Evolutionary conservation across 495 filamentous ascomycete species (phyloP).

Genomic region (Sporormia fimetaria): DNA sequence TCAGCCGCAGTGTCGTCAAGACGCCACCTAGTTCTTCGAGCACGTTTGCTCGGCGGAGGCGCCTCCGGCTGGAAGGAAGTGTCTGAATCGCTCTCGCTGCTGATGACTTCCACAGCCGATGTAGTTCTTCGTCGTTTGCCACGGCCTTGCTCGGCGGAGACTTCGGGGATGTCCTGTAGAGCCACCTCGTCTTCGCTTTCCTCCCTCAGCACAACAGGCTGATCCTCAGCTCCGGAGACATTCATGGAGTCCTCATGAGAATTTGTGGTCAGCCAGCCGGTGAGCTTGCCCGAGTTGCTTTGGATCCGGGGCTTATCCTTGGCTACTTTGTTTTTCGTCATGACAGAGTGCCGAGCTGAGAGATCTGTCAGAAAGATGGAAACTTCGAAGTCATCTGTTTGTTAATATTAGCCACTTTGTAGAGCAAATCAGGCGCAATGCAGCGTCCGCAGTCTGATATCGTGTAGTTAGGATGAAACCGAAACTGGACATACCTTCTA

Average conservation of each 20-base stretch:
- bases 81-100: too few relatives aligned
- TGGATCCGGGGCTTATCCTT: slow-evolving; percentile 42
- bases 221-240: slow-evolving; percentile 34
- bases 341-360: slow-evolving; percentile 73
- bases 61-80: too few relatives aligned
- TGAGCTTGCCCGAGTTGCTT: slow-evolving; percentile 49
- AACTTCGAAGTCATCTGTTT: slow-evolving; percentile 87
- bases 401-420: too few relatives aligned
- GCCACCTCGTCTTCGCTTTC: slow-evolving; percentile 22
- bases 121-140: too few relatives aligned
- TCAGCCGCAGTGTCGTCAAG: too few relatives aligned
- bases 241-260: slow-evolving; percentile 34
- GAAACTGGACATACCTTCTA: slow-evolving; percentile 61
- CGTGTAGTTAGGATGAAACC: too few relatives aligned
- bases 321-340: slow-evolving; percentile 71
- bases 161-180: too few relatives aligned
- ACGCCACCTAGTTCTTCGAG: too few relatives aligned
- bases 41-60: too few relatives aligned
- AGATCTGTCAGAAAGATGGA: slow-evolving; percentile 85
- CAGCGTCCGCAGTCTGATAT: slow-evolving; percentile 19
- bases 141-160: too few relatives aligned
- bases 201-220: slow-evolving; percentile 25
- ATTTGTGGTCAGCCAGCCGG: slow-evolving; percentile 41
- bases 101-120: too few relatives aligned
- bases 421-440: too few relatives aligned